Percentiles rank a stretch among this genome's conserved stretches.
These are phyloP conservation scores for Termitomyces titanicus DNA, from an alignment of 768 basidiomycete species.

Conservation along the genomic window DNA sequence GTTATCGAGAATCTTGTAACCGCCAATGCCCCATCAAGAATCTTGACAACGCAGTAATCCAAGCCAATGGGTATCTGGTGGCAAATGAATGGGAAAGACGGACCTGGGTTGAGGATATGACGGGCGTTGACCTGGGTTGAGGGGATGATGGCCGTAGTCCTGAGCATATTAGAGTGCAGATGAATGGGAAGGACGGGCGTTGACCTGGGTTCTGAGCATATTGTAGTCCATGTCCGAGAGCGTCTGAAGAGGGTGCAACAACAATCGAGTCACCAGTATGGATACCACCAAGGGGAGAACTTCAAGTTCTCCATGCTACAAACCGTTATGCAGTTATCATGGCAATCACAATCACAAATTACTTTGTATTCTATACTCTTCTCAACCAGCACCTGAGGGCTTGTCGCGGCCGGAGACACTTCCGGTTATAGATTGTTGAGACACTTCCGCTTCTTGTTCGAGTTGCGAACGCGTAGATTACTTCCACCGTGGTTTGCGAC, in stretches of 20 bases:
- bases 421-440: too few relatives aligned
- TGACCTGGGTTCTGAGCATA: constrained; percentile 91
- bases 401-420: too few relatives aligned
- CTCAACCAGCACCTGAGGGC: constrained; percentile 98
- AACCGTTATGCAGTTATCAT: constrained; percentile 98
- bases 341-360: constrained; percentile 93
- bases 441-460: too few relatives aligned
- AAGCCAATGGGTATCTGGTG: constrained; percentile 94
- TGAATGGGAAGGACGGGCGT: constrained; percentile 97
- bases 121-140: too few relatives aligned
- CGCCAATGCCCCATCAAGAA: constrained; percentile 99
- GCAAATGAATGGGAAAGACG: too few relatives aligned
- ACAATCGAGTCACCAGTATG: constrained; percentile 99
- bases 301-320: constrained; percentile 99
- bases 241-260: constrained; percentile 95
- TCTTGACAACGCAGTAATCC: constrained; percentile 98
- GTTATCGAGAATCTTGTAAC: too few relatives aligned
- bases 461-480: too few relatives aligned
- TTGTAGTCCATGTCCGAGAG: constrained; percentile 99
- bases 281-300: constrained; percentile 93
- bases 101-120: too few relatives aligned
- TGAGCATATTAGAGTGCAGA: constrained; percentile 96
- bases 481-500: too few relatives aligned
- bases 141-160: too few relatives aligned
- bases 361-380: constrained; percentile 99